These are phyloP conservation scores for Saccharomycopsis microspora DNA, from an alignment of 805 yeast species.

Conservation along the genomic window DNA sequence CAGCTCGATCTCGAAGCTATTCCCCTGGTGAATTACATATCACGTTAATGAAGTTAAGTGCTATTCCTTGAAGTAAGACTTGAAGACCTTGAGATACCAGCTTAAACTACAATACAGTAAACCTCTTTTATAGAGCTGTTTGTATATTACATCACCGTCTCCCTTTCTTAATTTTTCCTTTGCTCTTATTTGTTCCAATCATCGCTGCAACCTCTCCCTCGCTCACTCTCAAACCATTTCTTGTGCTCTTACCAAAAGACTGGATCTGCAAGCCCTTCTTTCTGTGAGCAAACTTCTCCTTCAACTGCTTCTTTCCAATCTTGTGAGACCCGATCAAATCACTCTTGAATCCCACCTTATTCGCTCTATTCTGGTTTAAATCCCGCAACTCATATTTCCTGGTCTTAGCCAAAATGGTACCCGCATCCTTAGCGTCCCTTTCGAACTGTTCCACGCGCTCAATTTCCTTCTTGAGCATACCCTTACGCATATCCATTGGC, in stretches of 20 bases:
- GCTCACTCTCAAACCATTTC: conserved; percentile 67
- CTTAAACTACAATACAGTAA: too few species aligned
- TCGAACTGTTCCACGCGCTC: conserved; percentile 47
- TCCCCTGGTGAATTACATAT: too few species aligned
- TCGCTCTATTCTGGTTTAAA: conserved; percentile 42
- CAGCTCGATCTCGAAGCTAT: too few species aligned
- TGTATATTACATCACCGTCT: too few species aligned
- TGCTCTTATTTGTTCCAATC: conserved; percentile 18
- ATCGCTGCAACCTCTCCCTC: conserved; percentile 51
- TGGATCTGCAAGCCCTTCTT: conserved; percentile 73
- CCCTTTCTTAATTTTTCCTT: too few species aligned
- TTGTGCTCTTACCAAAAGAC: conserved; percentile 64
- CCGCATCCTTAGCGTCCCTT: conserved; percentile 78
- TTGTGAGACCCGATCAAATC: conserved; percentile 34
- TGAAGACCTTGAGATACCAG: too few species aligned
- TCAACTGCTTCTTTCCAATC: conserved; percentile 37
- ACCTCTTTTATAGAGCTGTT: too few species aligned
- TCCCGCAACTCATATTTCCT: conserved; percentile 56
- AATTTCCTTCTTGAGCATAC: conserved; percentile 54
- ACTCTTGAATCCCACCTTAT: conserved; percentile 30
- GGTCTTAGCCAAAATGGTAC: conserved; percentile 69
- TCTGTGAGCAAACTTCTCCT: conserved; percentile 31
- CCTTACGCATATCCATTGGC: conserved; percentile 85
- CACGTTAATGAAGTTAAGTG: too few species aligned
- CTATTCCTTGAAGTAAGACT: too few species aligned